Percentiles rank a stretch among this genome's conserved stretches.
These are phyloP conservation scores for Erodium trifolium DNA, from an alignment of 441 rosid species.

Conservation along the genomic window DNA sequence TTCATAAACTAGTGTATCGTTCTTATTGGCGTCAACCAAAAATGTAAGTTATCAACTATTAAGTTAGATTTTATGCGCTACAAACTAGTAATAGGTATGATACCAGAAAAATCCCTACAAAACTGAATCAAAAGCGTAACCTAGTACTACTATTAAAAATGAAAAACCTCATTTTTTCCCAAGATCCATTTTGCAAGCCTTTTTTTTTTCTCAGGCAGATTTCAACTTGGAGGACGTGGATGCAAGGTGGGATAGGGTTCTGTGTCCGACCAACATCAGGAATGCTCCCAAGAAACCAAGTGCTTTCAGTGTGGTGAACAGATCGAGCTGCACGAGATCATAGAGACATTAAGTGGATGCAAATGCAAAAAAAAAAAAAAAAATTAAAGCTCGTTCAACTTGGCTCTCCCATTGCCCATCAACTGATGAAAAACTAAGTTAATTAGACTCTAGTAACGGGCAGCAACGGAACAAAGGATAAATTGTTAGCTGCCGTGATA, in stretches of 20 bases:
- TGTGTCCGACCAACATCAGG: slow-evolving; percentile 79
- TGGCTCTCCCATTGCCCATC: too few relatives aligned
- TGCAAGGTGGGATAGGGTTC: slow-evolving; percentile 72
- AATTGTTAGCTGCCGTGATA: not conserved
- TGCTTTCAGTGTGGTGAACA: slow-evolving; percentile 73
- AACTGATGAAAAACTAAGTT: not conserved
- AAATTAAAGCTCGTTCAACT: too few relatives aligned
- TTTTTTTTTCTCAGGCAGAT: slow-evolving; percentile 31
- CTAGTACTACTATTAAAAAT: too few relatives aligned
- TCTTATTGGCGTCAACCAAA: not conserved
- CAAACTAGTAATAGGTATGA: not conserved
- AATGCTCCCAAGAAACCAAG: slow-evolving; percentile 73
- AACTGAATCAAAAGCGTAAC: too few relatives aligned
- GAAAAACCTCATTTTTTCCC: too few relatives aligned
- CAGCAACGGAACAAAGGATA: not conserved
- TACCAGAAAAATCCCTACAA: too few relatives aligned
- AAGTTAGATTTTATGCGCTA: not conserved
- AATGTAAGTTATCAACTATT: not conserved
- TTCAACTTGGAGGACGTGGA: slow-evolving; percentile 70
- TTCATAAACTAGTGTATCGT: not conserved
- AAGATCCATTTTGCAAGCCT: not conserved
- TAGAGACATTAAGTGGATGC: not conserved
- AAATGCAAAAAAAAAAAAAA: too few relatives aligned
- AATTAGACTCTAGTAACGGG: not conserved
- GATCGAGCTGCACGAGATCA: slow-evolving; percentile 58